Percentiles rank a stretch among this genome's conserved stretches.
Conservation (phyloP, 2,329 filamentous ascomycete genomes). For the Talaromyces sp. region DNA sequence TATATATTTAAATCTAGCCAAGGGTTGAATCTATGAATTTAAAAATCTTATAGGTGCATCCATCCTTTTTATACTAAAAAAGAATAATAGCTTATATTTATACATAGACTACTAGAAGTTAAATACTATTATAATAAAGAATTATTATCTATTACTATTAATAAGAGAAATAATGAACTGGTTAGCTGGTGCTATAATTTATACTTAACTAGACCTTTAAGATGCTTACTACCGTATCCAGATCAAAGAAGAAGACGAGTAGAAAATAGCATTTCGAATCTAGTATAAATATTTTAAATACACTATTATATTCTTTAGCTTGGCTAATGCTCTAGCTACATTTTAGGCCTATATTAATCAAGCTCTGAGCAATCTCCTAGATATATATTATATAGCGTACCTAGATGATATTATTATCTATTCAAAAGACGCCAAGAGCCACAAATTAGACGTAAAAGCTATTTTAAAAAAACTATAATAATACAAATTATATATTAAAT, state of each 20-base stretch:
- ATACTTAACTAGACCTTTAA: neutral
- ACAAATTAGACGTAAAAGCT: neutral
- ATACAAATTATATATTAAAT: neutral
- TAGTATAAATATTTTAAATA: slow-evolving; percentile 5
- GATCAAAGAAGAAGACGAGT: neutral
- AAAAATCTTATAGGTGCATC: neutral
- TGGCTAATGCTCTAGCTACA: neutral
- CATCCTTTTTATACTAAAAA: neutral
- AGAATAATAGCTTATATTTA: neutral
- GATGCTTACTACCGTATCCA: neutral
- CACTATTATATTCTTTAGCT: neutral
- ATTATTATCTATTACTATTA: neutral
- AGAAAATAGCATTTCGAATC: neutral
- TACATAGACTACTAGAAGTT: neutral
- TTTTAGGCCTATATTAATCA: too few relatives aligned
- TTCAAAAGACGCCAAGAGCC: neutral
- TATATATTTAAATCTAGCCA: neutral
- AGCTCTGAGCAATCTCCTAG: too few relatives aligned
- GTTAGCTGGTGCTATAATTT: neutral
- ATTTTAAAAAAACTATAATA: neutral
- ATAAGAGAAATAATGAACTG: neutral
- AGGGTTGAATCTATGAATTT: neutral
- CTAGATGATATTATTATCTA: slow-evolving; percentile 9
- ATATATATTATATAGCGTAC: neutral
- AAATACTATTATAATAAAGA: neutral